phyloP scores from a whole-genome alignment of 2,329 filamentous ascomycete species.

The Orbilia brochopaga region DNA sequence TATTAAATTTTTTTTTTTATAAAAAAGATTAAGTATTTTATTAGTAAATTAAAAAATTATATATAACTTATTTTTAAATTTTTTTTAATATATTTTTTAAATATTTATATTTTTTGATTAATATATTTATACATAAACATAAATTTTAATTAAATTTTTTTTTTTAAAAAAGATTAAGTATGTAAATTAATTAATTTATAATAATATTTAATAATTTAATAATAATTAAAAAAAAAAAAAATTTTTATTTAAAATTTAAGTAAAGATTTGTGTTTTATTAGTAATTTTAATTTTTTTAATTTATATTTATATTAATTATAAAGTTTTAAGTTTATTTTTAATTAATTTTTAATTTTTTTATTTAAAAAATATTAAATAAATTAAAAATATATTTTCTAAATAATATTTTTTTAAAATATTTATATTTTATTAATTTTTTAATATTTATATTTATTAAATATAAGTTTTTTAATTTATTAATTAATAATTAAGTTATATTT shows the following conservation, averaged over 20 bases:
- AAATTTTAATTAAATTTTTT: background rate
- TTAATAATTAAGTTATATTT: background rate
- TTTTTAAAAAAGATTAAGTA: background rate
- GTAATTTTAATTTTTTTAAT: background rate
- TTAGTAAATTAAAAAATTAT: conserved; percentile 2
- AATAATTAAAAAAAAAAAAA: too few species aligned
- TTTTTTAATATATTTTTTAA: too few species aligned
- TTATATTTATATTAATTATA: background rate
- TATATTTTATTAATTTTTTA: too few species aligned
- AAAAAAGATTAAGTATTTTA: background rate
- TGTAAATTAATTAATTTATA: background rate
- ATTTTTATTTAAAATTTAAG: too few species aligned
- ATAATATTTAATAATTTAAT: background rate
- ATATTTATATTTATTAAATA: too few species aligned
- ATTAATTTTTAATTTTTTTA: background rate
- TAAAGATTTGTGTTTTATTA: background rate
- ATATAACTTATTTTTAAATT: background rate
- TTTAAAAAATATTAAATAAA: background rate
- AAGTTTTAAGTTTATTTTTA: background rate
- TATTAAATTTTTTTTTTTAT: conserved; percentile 6
- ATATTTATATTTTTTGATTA: too few species aligned
- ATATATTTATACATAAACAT: too few species aligned
- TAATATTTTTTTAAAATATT: background rate
- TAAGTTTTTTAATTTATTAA: background rate
- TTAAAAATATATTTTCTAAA: background rate